These are phyloP conservation scores for Arachnomyces sp. DNA, from an alignment of 2,329 filamentous ascomycete genomes.

Conservation along the genomic window DNA sequence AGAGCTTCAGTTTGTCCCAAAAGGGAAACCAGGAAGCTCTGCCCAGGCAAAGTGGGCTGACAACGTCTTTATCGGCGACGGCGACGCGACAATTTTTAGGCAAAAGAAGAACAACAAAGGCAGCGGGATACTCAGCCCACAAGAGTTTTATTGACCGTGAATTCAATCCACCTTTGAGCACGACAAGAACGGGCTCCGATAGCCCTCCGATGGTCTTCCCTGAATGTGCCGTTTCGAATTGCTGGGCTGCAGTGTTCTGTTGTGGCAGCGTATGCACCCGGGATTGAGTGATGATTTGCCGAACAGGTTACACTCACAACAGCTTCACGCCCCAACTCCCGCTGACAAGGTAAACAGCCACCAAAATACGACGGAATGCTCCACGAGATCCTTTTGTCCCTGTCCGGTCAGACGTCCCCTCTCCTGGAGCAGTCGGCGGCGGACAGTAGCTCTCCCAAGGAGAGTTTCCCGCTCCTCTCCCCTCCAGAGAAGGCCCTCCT, in stretches of 20 bases:
- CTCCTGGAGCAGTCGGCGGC: constrained; percentile 58
- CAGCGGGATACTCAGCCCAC: neutral
- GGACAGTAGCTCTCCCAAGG: constrained; percentile 43
- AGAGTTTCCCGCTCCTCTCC: constrained; percentile 50
- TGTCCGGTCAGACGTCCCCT: constrained; percentile 87
- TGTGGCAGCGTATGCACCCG: constrained; percentile 30
- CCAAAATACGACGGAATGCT: constrained; percentile 60
- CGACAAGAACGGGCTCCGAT: constrained; percentile 1
- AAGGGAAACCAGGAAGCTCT: too few relatives aligned
- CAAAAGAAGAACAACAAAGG: neutral
- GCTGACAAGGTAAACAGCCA: neutral
- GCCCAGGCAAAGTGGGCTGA: too few relatives aligned
- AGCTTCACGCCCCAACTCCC: neutral
- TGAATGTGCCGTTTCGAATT: constrained; percentile 43
- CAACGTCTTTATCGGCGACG: too few relatives aligned
- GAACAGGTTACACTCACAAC: constrained; percentile 15
- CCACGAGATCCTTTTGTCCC: constrained; percentile 94
- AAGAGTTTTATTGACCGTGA: neutral
- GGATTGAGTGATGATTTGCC: constrained; percentile 17
- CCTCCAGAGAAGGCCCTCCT: constrained; percentile 79
- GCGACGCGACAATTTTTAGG: neutral
- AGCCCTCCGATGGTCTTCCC: constrained; percentile 7
- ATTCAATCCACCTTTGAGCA: constrained; percentile 11
- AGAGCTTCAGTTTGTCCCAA: too few relatives aligned
- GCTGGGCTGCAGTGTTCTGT: constrained; percentile 35